Percentiles rank a stretch among this genome's conserved stretches.
Evolutionary conservation across 495 filamentous ascomycete genomes (phyloP).

Genomic region (Aspergillus funiculosus): DNA sequence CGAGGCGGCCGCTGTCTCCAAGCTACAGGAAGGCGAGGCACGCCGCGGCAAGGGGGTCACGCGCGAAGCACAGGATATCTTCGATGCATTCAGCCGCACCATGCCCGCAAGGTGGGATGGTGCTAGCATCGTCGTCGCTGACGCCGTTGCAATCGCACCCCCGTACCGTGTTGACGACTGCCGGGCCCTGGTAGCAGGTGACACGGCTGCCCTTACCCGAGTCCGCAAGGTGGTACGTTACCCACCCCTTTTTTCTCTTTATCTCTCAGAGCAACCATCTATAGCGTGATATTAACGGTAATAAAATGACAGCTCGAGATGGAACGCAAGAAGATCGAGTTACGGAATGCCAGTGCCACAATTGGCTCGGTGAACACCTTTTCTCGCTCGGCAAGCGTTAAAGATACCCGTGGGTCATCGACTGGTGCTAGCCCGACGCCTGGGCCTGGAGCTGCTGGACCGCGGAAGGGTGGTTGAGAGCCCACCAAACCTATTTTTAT

Average conservation of each 20-base stretch:
- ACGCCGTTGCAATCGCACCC: constrained; percentile 55
- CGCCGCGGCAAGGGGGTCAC: constrained; percentile 57
- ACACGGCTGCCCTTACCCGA: constrained; percentile 46
- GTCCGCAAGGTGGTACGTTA: constrained; percentile 61
- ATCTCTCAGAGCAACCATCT: too few species aligned
- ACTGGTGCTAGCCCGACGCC: constrained; percentile 13
- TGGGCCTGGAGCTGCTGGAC: constrained; percentile 25
- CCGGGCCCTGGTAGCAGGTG: constrained; percentile 42
- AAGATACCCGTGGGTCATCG: too few species aligned
- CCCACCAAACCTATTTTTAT: not conserved
- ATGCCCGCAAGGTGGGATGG: constrained; percentile 62
- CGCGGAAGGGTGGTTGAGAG: constrained; percentile 28
- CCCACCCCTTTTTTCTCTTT: not conserved
- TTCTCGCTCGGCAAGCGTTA: constrained; percentile 17
- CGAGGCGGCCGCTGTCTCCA: constrained; percentile 48
- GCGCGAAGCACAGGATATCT: constrained; percentile 63
- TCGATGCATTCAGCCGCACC: constrained; percentile 57
- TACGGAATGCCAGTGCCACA: constrained; percentile 40
- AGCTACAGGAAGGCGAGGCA: constrained; percentile 49
- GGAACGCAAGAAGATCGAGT: constrained; percentile 47
- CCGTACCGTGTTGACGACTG: constrained; percentile 60
- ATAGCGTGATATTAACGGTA: constrained; percentile 4
- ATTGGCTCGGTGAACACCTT: constrained; percentile 37
- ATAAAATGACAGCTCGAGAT: constrained; percentile 43
- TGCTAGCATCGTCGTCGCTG: constrained; percentile 56